Conservation (phyloP, 768 basidiomycete genomes). For the Clitopilus hobsonii region DNA sequence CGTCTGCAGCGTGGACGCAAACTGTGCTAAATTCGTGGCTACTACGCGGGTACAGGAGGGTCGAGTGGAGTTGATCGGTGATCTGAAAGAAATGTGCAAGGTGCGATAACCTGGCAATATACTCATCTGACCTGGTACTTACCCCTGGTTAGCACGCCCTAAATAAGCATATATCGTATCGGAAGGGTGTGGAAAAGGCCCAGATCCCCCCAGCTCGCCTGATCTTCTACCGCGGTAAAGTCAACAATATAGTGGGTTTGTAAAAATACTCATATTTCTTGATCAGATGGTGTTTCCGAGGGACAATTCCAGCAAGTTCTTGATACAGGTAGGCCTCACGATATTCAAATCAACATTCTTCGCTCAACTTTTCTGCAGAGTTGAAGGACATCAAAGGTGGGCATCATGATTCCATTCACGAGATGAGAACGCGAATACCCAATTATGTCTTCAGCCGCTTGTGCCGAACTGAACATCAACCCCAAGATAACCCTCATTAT, state of each 20-base stretch:
- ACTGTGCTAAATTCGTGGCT: slow-evolving; percentile 60
- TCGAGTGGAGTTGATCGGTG: slow-evolving; percentile 66
- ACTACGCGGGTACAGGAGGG: slow-evolving; percentile 54
- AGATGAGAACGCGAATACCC: too few relatives aligned
- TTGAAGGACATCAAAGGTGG: slow-evolving; percentile 55
- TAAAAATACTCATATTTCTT: slow-evolving; percentile 15
- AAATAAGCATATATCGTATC: slow-evolving; percentile 49
- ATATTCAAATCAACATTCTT: neutral
- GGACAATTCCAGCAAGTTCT: slow-evolving; percentile 47
- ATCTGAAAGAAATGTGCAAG: slow-evolving; percentile 58
- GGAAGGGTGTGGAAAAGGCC: slow-evolving; percentile 40
- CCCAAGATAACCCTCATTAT: slow-evolving; percentile 73
- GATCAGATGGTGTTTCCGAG: slow-evolving; percentile 45
- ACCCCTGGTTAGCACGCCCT: slow-evolving; percentile 45
- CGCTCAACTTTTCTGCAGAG: slow-evolving; percentile 31
- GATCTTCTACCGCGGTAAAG: slow-evolving; percentile 68
- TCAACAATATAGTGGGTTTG: slow-evolving; percentile 9
- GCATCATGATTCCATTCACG: slow-evolving; percentile 3
- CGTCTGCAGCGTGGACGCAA: slow-evolving; percentile 70
- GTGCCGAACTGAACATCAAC: slow-evolving; percentile 47
- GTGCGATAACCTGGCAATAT: slow-evolving; percentile 23
- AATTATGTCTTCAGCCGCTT: slow-evolving; percentile 53
- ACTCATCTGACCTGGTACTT: neutral
- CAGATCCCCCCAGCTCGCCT: slow-evolving; percentile 46
- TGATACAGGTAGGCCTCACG: slow-evolving; percentile 40